Base-by-base conservation (phyloP, 2,329 filamentous ascomycete genomes). In the Fonsecaea nubica region DNA sequence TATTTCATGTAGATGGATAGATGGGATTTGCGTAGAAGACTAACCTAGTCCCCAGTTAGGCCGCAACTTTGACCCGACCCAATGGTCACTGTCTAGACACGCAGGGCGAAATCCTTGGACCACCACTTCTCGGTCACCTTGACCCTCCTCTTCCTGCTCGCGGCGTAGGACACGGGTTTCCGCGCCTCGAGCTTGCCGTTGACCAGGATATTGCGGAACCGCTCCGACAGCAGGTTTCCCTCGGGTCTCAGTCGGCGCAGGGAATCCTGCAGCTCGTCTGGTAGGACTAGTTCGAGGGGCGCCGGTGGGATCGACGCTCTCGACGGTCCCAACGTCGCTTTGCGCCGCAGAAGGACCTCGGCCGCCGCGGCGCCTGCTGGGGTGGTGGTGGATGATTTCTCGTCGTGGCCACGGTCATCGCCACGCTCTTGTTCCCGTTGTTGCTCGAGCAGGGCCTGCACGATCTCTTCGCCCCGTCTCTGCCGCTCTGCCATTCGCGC, bases 111-210 rank as follows among this genome's bases (percentile, higher is more conserved):
- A 77, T 99, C 95, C 85, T 99, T 99, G 83, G 97, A 92, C 53
- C 90, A 88, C 95, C 95, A 99, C 81, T 98, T 99, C 86, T 98
- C 95, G 6, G 92, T 97, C 59, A 89, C 80, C 78, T 91, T 92
- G 72, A 83, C 89, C 84, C 89, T 93, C 70, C 87, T 87, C 58
- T 61, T 61, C 83, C 95, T 92, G 85, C 92, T 96, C 74, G 86
- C 86, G 81, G 86, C 86, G 81, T 95, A 94, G 6, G 89, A 86
- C 65, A 94, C 87, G 60, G 89, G 89, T 76, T 90, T 90, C 73
- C 95, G 86, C 58, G 87, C 86, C 83, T 99, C 95, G 68, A 99
- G 81, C 81, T 95, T 96, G 66, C 95, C 95, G 69, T 93, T 88
- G 38, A 98, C 86, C 69, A 98, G 83, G 80, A 98, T 84, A 77